A percentile compares a stretch with the other conserved stretches of the same genome.
Evolutionary conservation across 1,284 basidiomycete species (phyloP).

Genomic region (Microbotryomycetes sp.): DNA sequence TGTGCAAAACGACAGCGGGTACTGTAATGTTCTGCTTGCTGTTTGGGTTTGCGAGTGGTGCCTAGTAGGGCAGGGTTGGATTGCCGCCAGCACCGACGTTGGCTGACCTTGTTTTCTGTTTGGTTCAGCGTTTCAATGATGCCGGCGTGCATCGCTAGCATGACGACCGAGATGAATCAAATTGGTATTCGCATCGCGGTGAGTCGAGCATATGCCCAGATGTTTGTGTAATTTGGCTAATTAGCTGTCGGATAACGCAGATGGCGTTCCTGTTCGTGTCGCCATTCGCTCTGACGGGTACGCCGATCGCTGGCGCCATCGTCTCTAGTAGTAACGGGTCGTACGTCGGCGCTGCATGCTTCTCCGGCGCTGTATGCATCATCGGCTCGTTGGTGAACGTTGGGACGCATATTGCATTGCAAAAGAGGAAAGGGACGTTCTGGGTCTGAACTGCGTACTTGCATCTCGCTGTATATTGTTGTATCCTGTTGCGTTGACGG

Average conservation of each 20-base stretch:
- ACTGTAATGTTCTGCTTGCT: slow-evolving; percentile 38
- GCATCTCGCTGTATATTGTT: not conserved
- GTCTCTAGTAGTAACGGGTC: slow-evolving; percentile 32
- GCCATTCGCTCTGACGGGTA: slow-evolving; percentile 36
- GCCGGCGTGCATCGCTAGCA: slow-evolving; percentile 15
- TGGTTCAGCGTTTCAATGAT: slow-evolving; percentile 27
- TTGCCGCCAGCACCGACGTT: too few species aligned
- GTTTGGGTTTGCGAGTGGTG: slow-evolving; percentile 37
- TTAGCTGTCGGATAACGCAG: too few species aligned
- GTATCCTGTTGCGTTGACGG: not conserved
- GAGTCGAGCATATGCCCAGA: too few species aligned
- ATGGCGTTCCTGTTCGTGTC: slow-evolving; percentile 35
- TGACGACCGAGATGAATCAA: slow-evolving; percentile 22
- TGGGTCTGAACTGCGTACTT: slow-evolving; percentile 24
- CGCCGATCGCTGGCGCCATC: slow-evolving; percentile 41
- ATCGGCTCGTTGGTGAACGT: slow-evolving; percentile 26
- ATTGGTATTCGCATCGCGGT: slow-evolving; percentile 26
- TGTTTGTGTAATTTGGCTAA: too few species aligned
- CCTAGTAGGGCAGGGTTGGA: too few species aligned
- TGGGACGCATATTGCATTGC: slow-evolving; percentile 15
- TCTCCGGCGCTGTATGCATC: slow-evolving; percentile 32
- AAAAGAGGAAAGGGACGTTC: slow-evolving; percentile 32
- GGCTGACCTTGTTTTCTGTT: too few species aligned
- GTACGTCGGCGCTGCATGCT: slow-evolving; percentile 33
- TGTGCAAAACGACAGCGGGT: slow-evolving; percentile 22